Evolutionary conservation across 2,329 filamentous ascomycete genomes (phyloP).

Genomic region (Cladobotryum mycophilum): DNA sequence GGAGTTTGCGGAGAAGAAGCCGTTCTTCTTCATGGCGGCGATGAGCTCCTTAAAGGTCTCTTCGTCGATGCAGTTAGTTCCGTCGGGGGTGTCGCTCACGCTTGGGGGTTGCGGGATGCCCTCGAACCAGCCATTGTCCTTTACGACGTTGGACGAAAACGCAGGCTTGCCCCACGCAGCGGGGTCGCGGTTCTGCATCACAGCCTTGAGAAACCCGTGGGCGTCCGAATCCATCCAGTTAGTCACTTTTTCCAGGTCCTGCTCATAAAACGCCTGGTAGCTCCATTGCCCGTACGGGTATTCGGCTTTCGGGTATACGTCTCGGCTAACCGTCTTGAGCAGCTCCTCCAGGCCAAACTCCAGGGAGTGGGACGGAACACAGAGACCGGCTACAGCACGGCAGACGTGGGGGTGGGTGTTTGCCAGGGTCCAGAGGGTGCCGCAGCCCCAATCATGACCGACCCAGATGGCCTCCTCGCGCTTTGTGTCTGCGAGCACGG

Average conservation of each 20-base stretch:
- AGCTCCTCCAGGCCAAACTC: conserved; percentile 34
- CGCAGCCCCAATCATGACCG: conserved; percentile 37
- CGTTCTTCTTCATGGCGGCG: conserved; percentile 31
- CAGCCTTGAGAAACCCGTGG: conserved; percentile 10
- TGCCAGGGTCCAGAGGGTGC: conserved; percentile 21
- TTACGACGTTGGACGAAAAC: conserved; percentile 1
- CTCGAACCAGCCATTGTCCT: conserved; percentile 10
- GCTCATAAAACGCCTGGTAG: conserved; percentile 23
- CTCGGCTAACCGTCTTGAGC: conserved; percentile 32
- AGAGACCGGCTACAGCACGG: conserved; percentile 20
- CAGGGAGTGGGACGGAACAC: conserved; percentile 35
- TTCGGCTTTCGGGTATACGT: conserved; percentile 38
- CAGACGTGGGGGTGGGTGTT: conserved; percentile 22
- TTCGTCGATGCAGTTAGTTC: neutral
- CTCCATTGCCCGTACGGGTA: conserved; percentile 30
- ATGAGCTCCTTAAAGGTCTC: conserved; percentile 17
- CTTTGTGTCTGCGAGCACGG: conserved; percentile 21
- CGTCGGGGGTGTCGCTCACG: neutral
- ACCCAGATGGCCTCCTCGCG: conserved; percentile 37
- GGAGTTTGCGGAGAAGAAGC: conserved; percentile 23
- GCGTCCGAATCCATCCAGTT: conserved; percentile 16
- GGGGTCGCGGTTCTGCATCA: neutral
- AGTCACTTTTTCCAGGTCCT: conserved; percentile 19
- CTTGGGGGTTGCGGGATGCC: conserved; percentile 11
- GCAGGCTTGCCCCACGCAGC: conserved; percentile 6